Evolutionary conservation across 2,329 filamentous ascomycete species (phyloP), one percentile per base, ranked within the genome.

Genomic region (Aspergillus fructus): DNA sequence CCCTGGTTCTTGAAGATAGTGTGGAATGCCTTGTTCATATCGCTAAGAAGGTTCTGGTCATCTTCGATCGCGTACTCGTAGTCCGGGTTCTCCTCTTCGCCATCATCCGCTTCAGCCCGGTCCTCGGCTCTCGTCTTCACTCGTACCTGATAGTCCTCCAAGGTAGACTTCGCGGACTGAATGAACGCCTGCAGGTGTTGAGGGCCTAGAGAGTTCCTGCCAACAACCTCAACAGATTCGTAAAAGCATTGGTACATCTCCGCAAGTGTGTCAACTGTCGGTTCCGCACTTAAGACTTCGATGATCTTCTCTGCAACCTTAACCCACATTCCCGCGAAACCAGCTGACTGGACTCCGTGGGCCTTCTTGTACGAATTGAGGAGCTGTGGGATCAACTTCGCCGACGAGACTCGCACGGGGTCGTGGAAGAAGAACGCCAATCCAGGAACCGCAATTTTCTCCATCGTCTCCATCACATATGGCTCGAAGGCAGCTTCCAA

Each of bases 181-280:
- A 97, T 93, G 74, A 97, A 99, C 45, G 86, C 85, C 56, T 83
- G 81, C 89, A 99, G 93, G 73, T 96, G 89, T 40, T 88, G 83
- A 40, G 83, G 80, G 5, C 83, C 90, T 47, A 99, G 82, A 71
- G 89, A 93, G 66, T 90, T 87, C 75, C 90, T 91, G 59, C 93
- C 93, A 63, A 96, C 85, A 21, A 97, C 93, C 77, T 97, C 93
- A 7, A 99, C 88, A 24, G 91, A 96, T 75, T 99, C 94, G 74
- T 99, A 99, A 81, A 99, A 99, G 80, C 94, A 99, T 76, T 97
- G 93, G 77, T 97, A 99, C 91, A 99, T 97, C 77, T 97, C 94
- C 2, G 94, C 93, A 47, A 99, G 83, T 0, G 94, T 96, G 68
- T 99, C 94, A 58, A 99, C 93, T 1, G 93, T 92, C 19, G 94